Base-by-base conservation (phyloP, 768 basidiomycete species). In the Tricholoma saponaceum region DNA sequence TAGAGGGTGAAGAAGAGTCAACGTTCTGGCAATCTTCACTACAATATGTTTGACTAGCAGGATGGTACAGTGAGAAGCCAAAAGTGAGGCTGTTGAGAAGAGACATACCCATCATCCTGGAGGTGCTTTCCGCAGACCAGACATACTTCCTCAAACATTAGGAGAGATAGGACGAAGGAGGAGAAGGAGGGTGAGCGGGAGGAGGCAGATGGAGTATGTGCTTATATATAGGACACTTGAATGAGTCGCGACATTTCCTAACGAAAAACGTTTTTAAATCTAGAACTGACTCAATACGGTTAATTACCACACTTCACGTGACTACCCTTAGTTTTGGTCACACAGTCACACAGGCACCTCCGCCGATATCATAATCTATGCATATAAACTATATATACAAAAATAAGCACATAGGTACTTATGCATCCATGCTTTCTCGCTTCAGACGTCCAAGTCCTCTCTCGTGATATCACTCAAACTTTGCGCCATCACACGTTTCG, bases 121-220 rank as follows among this genome's bases (percentile, higher is more conserved):
- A 89, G 78, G 55, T 82, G 82, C 70, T 81, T 84, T 54, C 87
- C 86, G 68, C 89, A 91, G 54, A 80, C 74, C 57, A 91, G 79
- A 68, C 89, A 91, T 65, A 85, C 78, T 77, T 90, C 88, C 79
- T 89, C 85, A 71, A 88, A 90, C 89, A 90, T 91, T 57, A 62
- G 52, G 51, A 57, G 58, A 35, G 57, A 51, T 12, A 43, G 58
- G 30, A 58, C 52, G 55, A 16, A 55, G 25, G 52, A 47, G 54
- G 60, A 59, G 52, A 53, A 56, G 51, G 46, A 50, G 55, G 52
- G 56, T 41, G 35, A 58, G 53, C 50, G 56, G 57, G 57, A 57
- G 54, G 47, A 55, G 65, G 56, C n/a, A 62, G 41, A 57, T 32
- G 51, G 50, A 60, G 62, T 59, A 58, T n/a, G n/a, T n/a, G 59